phyloP scores from a whole-genome alignment of 371 early-diverging fungal genomes.

The Rhizopus sp. region DNA sequence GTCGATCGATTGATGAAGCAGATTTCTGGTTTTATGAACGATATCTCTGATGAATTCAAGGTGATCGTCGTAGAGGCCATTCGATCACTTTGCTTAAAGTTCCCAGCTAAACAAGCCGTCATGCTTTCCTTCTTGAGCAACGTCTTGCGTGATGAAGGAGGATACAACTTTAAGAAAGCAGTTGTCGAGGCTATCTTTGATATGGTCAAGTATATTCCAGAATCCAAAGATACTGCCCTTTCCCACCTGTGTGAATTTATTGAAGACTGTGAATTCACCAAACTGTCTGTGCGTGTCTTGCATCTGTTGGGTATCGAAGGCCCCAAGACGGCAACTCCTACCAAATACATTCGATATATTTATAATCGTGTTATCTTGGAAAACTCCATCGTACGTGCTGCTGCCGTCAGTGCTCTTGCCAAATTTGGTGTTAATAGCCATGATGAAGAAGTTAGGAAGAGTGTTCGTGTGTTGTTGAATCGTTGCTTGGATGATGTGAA shows the following conservation, averaged over 20 bases:
- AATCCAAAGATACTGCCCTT: slow-evolving; percentile 90
- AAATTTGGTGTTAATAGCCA: slow-evolving; percentile 88
- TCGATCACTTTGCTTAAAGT: slow-evolving; percentile 92
- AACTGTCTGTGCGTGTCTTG: slow-evolving; percentile 93
- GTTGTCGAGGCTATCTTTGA: slow-evolving; percentile 98
- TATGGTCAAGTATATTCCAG: slow-evolving; percentile 90
- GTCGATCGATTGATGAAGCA: slow-evolving; percentile 98
- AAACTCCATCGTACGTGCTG: slow-evolving; percentile 95
- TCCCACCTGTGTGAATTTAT: slow-evolving; percentile 98
- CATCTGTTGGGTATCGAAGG: slow-evolving; percentile 95
- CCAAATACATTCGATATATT: slow-evolving; percentile 96
- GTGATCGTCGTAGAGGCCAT: slow-evolving; percentile 97
- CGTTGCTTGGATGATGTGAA: slow-evolving; percentile 97
- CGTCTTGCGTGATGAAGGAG: slow-evolving; percentile 96
- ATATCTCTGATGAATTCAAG: slow-evolving; percentile 98
- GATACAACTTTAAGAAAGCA: slow-evolving; percentile 93
- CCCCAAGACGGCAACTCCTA: slow-evolving; percentile 87
- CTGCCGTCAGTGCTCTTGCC: slow-evolving; percentile 94
- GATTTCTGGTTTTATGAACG: slow-evolving; percentile 94
- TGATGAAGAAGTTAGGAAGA: slow-evolving; percentile 75
- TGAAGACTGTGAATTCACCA: slow-evolving; percentile 98
- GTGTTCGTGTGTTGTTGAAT: slow-evolving; percentile 83
- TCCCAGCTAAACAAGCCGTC: slow-evolving; percentile 92
- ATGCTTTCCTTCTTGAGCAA: slow-evolving; percentile 93
- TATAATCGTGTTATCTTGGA: slow-evolving; percentile 98